Evolutionary conservation across 176 grass and related monocot species (phyloP).

Genomic region (Themeda triandra): DNA sequence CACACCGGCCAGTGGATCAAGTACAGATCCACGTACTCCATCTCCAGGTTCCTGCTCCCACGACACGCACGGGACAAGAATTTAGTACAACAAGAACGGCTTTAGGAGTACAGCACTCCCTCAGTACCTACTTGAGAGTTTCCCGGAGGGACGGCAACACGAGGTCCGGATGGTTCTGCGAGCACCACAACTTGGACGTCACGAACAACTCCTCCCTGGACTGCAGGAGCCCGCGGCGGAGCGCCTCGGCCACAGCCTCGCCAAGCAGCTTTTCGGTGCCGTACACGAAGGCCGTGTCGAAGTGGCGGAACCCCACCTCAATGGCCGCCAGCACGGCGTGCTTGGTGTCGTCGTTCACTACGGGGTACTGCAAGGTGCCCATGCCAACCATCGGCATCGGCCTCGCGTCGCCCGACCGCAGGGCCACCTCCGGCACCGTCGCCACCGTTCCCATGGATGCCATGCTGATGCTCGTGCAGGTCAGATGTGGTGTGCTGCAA

Average conservation of each 20-base stretch:
- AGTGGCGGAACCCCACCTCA: slow-evolving; percentile 61
- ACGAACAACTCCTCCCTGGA: slow-evolving; percentile 64
- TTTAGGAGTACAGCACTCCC: too few relatives aligned
- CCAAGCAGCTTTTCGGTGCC: slow-evolving; percentile 38
- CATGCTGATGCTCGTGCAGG: background rate
- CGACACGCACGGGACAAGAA: background rate
- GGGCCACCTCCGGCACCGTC: slow-evolving; percentile 32
- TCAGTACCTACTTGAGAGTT: slow-evolving; percentile 36
- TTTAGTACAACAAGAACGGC: background rate
- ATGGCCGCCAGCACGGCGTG: slow-evolving; percentile 48
- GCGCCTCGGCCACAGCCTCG: slow-evolving; percentile 38
- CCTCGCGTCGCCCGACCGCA: slow-evolving; percentile 27
- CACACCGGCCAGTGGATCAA: slow-evolving; percentile 60
- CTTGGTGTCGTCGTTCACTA: background rate
- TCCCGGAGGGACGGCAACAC: slow-evolving; percentile 50
- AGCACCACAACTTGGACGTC: slow-evolving; percentile 79
- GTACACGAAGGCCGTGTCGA: slow-evolving; percentile 58
- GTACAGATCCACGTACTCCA: slow-evolving; percentile 76
- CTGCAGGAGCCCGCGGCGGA: slow-evolving; percentile 27
- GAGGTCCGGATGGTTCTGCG: slow-evolving; percentile 49
- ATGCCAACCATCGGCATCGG: slow-evolving; percentile 55
- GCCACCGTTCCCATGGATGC: background rate
- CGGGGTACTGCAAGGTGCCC: slow-evolving; percentile 34
- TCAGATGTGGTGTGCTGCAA: background rate
- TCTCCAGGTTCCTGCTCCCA: slow-evolving; percentile 35